Evolutionary conservation across 1,139 yeast genomes (phyloP), one percentile per base, ranked within the genome.

Genomic region (Kodamaea derodonti): DNA sequence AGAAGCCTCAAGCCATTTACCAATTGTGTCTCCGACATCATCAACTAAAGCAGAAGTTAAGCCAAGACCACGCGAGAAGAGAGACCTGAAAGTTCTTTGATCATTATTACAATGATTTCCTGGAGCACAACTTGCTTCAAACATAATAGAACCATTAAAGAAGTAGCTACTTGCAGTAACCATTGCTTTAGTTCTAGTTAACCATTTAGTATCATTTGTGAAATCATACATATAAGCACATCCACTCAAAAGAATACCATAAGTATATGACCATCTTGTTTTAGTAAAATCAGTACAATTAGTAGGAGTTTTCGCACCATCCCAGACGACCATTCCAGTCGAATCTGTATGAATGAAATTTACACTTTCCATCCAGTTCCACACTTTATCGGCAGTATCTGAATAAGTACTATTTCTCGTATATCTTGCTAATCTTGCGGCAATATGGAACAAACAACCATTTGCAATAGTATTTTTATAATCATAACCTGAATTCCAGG

Each of bases 401-500:
- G 72, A 74, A 53, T 90, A 90, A 2, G 88, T 62, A 34, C 72
- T 72, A 49, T 82, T 80, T 34, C 80, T 78, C 0, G 96, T 87
- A 60, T 75, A 90, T 49, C 96, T 71, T 11, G 92, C 92, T 46
- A 90, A 70, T 51, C 97, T 72, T 2, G 96, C 92, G 26, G 88
- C 95, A 35, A 90, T 60, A 49, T 86, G 84, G 76, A 90, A 88
- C 42, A 90, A 65, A 49, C 95, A 86, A 13, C 97, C 97, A 54
- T 88, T 90, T 14, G 95, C 78, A 39, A 90, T 94, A 8, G 95
- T 69, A 59, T 90, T 90, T 61, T 90, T 90, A 58, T 90, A 90
- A 59, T 85, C 84, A 57, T 88, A 90, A 46, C 97, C 97, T 8
- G 88, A 72, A 58, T 90, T 90, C 95, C 95, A 90, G 40, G 84